These are phyloP conservation scores for Cyathus striatus DNA, from an alignment of 768 basidiomycete genomes.

Conservation along the genomic window DNA sequence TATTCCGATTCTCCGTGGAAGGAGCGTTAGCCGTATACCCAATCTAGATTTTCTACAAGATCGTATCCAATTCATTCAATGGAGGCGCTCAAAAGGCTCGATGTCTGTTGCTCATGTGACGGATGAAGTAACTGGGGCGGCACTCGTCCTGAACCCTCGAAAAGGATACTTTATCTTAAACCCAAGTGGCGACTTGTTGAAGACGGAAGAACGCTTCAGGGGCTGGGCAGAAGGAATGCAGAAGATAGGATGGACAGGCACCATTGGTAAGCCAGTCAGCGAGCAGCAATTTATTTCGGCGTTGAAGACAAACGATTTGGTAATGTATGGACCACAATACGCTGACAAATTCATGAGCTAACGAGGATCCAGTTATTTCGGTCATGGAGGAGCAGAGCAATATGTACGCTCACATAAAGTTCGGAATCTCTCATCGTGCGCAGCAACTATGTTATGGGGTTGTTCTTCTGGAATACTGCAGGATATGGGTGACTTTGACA, in stretches of 20 bases:
- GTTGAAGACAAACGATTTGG: slow-evolving; percentile 69
- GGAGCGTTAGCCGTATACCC: slow-evolving; percentile 90
- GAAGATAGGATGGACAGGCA: slow-evolving; percentile 76
- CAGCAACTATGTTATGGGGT: slow-evolving; percentile 96
- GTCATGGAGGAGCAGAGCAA: slow-evolving; percentile 94
- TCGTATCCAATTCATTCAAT: slow-evolving; percentile 58
- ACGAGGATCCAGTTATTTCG: slow-evolving; percentile 89
- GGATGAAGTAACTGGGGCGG: slow-evolving; percentile 30
- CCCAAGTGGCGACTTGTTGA: slow-evolving; percentile 83
- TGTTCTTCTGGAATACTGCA: slow-evolving; percentile 89
- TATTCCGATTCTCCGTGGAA: slow-evolving; percentile 76
- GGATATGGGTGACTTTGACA: slow-evolving; percentile 94
- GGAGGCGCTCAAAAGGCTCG: slow-evolving; percentile 23
- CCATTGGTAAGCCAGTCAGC: slow-evolving; percentile 68
- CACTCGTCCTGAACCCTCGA: slow-evolving; percentile 51
- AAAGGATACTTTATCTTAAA: slow-evolving; percentile 86
- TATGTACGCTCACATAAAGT: slow-evolving; percentile 88
- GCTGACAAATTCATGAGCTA: too few relatives aligned
- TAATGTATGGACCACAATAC: slow-evolving; percentile 93
- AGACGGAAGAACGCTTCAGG: slow-evolving; percentile 79
- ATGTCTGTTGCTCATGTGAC: slow-evolving; percentile 10
- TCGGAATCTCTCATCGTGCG: slow-evolving; percentile 76
- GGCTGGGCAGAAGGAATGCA: slow-evolving; percentile 76
- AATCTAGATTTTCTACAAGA: slow-evolving; percentile 86
- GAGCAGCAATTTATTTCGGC: slow-evolving; percentile 82